Conservation (phyloP, 495 filamentous ascomycete genomes). For the Penicillium waksmanii region DNA sequence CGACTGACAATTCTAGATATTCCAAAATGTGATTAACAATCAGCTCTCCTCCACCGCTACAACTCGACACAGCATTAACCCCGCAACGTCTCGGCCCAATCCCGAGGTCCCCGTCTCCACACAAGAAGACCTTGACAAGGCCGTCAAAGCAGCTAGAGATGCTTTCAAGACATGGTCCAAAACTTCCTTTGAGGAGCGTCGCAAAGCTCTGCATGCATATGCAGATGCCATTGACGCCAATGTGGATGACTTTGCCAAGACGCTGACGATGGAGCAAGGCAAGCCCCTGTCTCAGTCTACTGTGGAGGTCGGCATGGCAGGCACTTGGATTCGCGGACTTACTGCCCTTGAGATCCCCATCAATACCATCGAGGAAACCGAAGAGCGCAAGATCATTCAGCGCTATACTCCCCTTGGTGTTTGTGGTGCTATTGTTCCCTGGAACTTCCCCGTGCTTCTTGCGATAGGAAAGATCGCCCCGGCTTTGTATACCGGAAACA, state of each 20-base stretch:
- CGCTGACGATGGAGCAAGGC: conserved; percentile 60
- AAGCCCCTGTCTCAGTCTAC: conserved; percentile 49
- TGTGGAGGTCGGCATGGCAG: conserved; percentile 31
- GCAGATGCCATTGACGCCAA: conserved; percentile 51
- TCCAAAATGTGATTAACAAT: conserved; percentile 45
- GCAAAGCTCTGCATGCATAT: conserved; percentile 56
- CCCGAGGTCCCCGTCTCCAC: conserved; percentile 58
- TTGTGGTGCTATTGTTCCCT: conserved; percentile 57
- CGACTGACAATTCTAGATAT: conserved; percentile 27
- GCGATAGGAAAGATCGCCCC: conserved; percentile 57
- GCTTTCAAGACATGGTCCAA: conserved; percentile 58
- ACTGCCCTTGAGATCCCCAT: conserved; percentile 28
- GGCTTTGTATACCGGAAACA: conserved; percentile 62
- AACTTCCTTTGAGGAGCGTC: conserved; percentile 56
- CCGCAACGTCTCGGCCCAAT: conserved; percentile 51
- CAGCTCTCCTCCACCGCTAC: conserved; percentile 30
- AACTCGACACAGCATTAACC: conserved; percentile 52
- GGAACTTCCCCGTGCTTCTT: conserved; percentile 64
- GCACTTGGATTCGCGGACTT: conserved; percentile 28
- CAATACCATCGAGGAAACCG: conserved; percentile 51
- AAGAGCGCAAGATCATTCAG: conserved; percentile 42
- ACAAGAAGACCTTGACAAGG: conserved; percentile 57
- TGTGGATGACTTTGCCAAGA: conserved; percentile 46
- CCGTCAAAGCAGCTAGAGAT: conserved; percentile 47
- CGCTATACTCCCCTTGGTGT: conserved; percentile 56